phyloP scores from a whole-genome alignment of 2,329 filamentous ascomycete species.

The Didymella segeticola region DNA sequence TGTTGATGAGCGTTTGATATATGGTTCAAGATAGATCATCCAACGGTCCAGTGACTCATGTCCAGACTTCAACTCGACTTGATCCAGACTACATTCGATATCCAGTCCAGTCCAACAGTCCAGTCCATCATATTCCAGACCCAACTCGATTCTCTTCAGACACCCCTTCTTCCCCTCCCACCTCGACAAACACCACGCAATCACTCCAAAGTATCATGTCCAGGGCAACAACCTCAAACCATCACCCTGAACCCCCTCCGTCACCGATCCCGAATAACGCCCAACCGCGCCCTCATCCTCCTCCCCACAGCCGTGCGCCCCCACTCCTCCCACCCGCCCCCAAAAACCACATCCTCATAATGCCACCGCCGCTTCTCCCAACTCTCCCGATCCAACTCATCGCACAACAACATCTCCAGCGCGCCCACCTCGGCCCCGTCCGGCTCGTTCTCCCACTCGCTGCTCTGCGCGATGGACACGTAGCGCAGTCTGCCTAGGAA shows the following conservation, averaged over 20 bases:
- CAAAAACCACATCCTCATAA: slow-evolving; percentile 26
- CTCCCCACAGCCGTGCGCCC: slow-evolving; percentile 25
- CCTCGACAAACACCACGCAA: background rate
- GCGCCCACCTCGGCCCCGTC: slow-evolving; percentile 48
- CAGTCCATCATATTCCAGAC: no score
- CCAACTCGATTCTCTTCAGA: no score
- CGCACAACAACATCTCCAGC: slow-evolving; percentile 46
- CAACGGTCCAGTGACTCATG: no score
- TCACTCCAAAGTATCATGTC: background rate
- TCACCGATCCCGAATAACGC: slow-evolving; percentile 32
- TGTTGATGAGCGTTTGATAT: no score
- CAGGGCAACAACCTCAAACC: background rate
- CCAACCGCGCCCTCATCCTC: slow-evolving; percentile 33
- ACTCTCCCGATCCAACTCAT: slow-evolving; percentile 49
- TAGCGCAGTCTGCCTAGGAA: slow-evolving; percentile 49
- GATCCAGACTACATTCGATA: no score
- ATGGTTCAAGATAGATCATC: no score
- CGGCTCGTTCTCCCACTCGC: slow-evolving; percentile 48
- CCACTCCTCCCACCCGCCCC: slow-evolving; percentile 34
- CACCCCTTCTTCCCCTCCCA: no score
- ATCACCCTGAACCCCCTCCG: slow-evolving; percentile 19
- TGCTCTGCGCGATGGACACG: slow-evolving; percentile 47
- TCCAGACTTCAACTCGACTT: no score
- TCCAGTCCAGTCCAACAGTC: no score
- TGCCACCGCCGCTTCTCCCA: slow-evolving; percentile 46